Evolutionary conservation across 441 rosid species (phyloP), one percentile per base, ranked within the genome.

Genomic region (Adansonia grandidieri): DNA sequence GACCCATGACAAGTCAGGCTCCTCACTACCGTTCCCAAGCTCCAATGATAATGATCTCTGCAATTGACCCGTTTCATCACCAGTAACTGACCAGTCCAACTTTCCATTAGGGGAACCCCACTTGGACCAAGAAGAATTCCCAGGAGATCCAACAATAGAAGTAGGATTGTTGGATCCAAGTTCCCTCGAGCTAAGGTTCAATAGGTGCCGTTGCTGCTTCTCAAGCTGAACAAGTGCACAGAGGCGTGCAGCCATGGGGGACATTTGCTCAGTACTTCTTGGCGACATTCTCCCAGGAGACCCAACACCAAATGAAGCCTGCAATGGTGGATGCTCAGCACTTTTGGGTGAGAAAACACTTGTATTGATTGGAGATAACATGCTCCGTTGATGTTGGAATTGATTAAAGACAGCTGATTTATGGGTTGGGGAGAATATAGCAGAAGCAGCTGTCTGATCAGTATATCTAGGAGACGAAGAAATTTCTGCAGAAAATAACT

Each of bases 251-350:
- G 85, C 80, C 84, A 87, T 73, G 1, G 94, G 91, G 11, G 89
- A 89, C 19, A 86, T 82, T 9, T 92, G 89, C 45, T 89, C 92
- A 75, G 78, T 11, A 47, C 83, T 71, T 80, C 86, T 82, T 0
- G 94, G 92, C 2, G 94, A 86, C 89, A 89, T 89, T 82, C 92
- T 84, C 51, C 94, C 92, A 9, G 90, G 84, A 69, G 92, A 86
- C 13, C 85, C 81, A 62, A 81, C 83, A 57, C 87, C 79, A 73
- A 85, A 83, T 7, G 88, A 76, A 48, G 88, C 84, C 78, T 84
- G 89, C 58, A 87, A 61, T 10, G 84, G 76, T 58, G 87, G 84
- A 61, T 86, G 87, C 28, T 90, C 93, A 5, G 74, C 83, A 76
- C 47, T 85, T 76, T 83, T 84, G 1, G 89, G 86, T 42, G 90